Conservation (phyloP, 2,329 filamentous ascomycete species). For the Claviceps spartinae region DNA sequence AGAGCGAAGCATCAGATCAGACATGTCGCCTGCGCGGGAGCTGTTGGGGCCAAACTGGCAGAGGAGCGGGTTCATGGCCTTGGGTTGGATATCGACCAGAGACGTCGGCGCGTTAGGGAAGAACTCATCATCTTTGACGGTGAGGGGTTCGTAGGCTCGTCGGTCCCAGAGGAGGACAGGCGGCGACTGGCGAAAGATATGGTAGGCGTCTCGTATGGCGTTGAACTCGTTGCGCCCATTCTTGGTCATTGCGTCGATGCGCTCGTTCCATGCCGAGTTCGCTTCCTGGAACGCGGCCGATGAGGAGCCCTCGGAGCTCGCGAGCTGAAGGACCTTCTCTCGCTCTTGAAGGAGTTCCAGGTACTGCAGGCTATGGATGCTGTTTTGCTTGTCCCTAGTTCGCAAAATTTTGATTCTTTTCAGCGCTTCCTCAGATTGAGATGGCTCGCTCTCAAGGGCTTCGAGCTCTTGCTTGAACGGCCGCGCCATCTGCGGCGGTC, state of each 20-base stretch:
- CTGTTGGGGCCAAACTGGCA: conserved; percentile 28
- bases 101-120: conserved; percentile 44
- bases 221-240: conserved; percentile 23
- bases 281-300: conserved; percentile 15
- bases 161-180: conserved; percentile 54
- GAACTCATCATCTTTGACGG: conserved; percentile 45
- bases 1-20: conserved; percentile 32
- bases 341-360: conserved; percentile 21
- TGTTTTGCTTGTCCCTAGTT: conserved; percentile 14
- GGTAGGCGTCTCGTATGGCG: conserved; percentile 38
- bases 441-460: conserved; percentile 19
- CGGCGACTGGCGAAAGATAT: conserved; percentile 33
- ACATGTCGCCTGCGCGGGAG: conserved; percentile 32
- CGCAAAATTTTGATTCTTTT: conserved; percentile 17
- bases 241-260: conserved; percentile 20
- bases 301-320: conserved; percentile 1
- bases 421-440: conserved; percentile 2
- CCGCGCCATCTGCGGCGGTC: conserved; percentile 21
- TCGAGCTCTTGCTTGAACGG: conserved; percentile 29
- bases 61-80: conserved; percentile 33
- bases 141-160: conserved; percentile 56
- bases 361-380: conserved; percentile 12
- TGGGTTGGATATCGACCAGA: conserved; percentile 56
- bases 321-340: conserved; percentile 14
- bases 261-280: conserved; percentile 21